Evolutionary conservation across 768 basidiomycete species (phyloP).

Genomic region (Tephrocybe sp.): DNA sequence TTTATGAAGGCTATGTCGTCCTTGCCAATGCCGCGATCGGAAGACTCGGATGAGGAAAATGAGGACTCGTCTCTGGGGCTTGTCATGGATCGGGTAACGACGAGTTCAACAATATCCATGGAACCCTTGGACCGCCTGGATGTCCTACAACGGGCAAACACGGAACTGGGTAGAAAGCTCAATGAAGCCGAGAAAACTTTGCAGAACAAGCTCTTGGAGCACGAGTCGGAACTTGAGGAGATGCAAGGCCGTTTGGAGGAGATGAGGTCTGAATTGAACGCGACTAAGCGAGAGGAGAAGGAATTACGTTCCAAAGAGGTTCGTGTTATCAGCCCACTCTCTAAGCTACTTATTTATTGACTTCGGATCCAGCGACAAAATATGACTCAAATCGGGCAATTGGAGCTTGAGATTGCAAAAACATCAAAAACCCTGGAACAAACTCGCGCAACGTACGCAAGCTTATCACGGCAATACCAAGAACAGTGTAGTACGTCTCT

Average conservation of each 20-base stretch:
- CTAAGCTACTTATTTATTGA: neutral
- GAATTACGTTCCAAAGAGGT: conserved; percentile 89
- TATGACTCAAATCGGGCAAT: conserved; percentile 60
- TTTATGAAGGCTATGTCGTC: conserved; percentile 45
- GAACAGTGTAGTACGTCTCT: conserved; percentile 75
- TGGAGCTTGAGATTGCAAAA: conserved; percentile 81
- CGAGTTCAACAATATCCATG: conserved; percentile 68
- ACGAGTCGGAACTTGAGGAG: conserved; percentile 83
- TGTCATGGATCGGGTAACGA: conserved; percentile 57
- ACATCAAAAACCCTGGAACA: conserved; percentile 73
- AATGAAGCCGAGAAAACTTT: conserved; percentile 72
- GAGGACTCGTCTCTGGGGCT: conserved; percentile 55
- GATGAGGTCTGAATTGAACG: conserved; percentile 68
- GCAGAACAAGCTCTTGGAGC: conserved; percentile 66
- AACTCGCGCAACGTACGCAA: conserved; percentile 69
- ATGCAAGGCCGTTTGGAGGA: conserved; percentile 80
- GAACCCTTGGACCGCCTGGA: conserved; percentile 74
- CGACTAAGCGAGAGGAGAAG: conserved; percentile 90
- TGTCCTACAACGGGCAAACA: conserved; percentile 69
- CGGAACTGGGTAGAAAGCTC: conserved; percentile 73
- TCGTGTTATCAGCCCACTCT: conserved; percentile 21
- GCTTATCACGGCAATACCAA: conserved; percentile 83
- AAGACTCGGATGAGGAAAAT: conserved; percentile 56
- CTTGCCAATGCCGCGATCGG: conserved; percentile 55
- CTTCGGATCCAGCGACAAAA: conserved; percentile 55